A percentile compares a stretch with the other conserved stretches of the same genome.
phyloP scores from a whole-genome alignment of 192 early-diverging fungal genomes.

The Spinellus fusiger region DNA sequence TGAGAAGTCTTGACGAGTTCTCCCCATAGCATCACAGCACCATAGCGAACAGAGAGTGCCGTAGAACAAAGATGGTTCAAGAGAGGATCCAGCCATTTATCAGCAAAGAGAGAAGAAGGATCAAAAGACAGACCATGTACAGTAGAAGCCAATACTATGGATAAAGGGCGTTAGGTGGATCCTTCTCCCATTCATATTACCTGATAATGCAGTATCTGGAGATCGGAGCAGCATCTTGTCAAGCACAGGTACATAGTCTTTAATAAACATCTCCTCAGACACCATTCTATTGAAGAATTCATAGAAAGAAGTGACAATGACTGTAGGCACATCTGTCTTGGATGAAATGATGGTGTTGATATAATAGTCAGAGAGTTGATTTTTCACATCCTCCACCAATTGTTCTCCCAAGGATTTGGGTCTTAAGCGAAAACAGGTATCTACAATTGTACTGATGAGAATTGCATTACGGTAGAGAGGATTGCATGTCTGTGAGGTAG shows the following conservation, averaged over 20 bases:
- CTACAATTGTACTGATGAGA: conserved; percentile 58
- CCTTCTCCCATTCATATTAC: conserved; percentile 21
- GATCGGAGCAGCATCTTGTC: conserved; percentile 78
- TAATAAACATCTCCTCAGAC: conserved; percentile 44
- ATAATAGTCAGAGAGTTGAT: conserved; percentile 53
- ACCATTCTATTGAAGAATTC: conserved; percentile 57
- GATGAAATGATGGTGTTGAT: conserved; percentile 49
- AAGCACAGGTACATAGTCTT: conserved; percentile 55
- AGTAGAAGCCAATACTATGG: conserved; percentile 45
- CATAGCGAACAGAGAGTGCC: conserved; percentile 45
- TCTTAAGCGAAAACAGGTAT: conserved; percentile 47
- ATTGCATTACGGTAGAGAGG: conserved; percentile 44
- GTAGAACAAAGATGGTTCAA: conserved; percentile 63
- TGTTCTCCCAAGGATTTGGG: conserved; percentile 22
- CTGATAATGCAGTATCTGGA: conserved; percentile 71
- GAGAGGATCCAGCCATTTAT: conserved; percentile 59
- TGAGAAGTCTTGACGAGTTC: conserved; percentile 42
- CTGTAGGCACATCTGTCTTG: conserved; percentile 40
- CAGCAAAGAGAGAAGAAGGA: conserved; percentile 48
- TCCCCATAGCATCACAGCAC: conserved; percentile 57
- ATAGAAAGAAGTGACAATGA: conserved; percentile 43
- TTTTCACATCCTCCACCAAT: conserved; percentile 35
- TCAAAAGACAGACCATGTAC: conserved; percentile 55
- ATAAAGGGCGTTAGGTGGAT: conserved; percentile 3
- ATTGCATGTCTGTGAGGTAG: conserved; percentile 32